A percentile compares a stretch with the other conserved stretches of the same genome.
These are phyloP conservation scores for Penicillium glabrum DNA, from an alignment of 2,329 filamentous ascomycete genomes.

Conservation along the genomic window DNA sequence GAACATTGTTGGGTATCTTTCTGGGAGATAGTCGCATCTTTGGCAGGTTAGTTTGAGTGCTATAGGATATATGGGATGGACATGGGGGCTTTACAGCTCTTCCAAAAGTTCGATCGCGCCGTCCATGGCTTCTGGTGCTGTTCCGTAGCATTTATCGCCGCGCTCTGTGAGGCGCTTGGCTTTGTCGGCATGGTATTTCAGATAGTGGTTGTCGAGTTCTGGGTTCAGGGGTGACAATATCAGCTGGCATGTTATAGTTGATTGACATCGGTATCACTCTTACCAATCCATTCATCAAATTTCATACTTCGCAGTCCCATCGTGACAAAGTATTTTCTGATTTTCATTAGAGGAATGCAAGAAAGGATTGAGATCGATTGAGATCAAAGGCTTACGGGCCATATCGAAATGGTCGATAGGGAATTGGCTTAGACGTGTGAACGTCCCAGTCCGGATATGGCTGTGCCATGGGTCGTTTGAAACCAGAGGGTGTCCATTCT, in stretches of 20 bases:
- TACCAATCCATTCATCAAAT: constrained; percentile 71
- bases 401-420: constrained; percentile 76
- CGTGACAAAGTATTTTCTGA: constrained; percentile 67
- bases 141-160: constrained; percentile 66
- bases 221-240: not conserved
- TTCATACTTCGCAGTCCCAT: constrained; percentile 73
- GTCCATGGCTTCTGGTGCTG: constrained; percentile 67
- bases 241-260: not conserved
- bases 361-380: not conserved
- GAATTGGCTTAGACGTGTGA: constrained; percentile 67
- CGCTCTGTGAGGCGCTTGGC: constrained; percentile 65
- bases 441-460: constrained; percentile 71
- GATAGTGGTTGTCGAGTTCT: constrained; percentile 79
- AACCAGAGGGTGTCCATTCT: constrained; percentile 60
- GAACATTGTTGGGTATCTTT: constrained; percentile 73
- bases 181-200: constrained; percentile 72
- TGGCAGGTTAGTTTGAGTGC: not conserved
- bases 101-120: constrained; percentile 75
- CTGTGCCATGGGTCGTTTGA: constrained; percentile 58
- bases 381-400: constrained; percentile 54
- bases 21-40: constrained; percentile 63
- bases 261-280: not conserved
- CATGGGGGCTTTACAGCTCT: constrained; percentile 54
- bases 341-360: constrained; percentile 1
- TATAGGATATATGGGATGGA: not conserved